Evolutionary conservation across 345 rosid genomes (phyloP), one percentile per base, ranked within the genome.

Genomic region (Bruguiera parviflora): DNA sequence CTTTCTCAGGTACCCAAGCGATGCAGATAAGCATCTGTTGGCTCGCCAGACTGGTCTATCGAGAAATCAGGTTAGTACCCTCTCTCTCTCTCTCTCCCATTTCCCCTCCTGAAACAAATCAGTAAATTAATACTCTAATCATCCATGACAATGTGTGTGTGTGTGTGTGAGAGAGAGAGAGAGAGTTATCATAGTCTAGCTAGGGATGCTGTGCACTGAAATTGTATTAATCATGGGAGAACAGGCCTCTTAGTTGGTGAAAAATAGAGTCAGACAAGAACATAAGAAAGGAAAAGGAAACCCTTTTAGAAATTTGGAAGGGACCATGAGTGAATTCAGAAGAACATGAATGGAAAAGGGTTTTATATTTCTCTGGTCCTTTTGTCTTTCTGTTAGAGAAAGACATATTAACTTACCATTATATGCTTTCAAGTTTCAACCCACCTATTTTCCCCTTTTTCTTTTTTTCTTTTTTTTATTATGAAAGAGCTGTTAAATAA

Each of bases 1-100:
- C 76, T 81, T 82, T 88, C 88, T 88, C 99, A 95, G 99, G 97
- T 95, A 95, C 71, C 99, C 99, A 84, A 92, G 97, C 79, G 99
- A 95, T 81, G 97, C 96, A 63, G 99, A 95, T 92, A 95, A 95
- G 82, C 99, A 92, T 75, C 91, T 95, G 81, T 84, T 95, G 82
- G 93, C 99, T 76, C 83, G 96, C 70, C 99, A 95, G 92, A 92
- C 99, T 82, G 99, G 96, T 72, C 81, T 95, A 82, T 95, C 99
- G 51, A 88, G 97, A 81, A 95, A 90, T 79, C 99, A 95, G 96
- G 99, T 91, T 79, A 67, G 80, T 77, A 32, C 39, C 53, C 69
- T 51, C 65, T 35, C 69, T 73, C 65, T 65, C 43, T 63, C 57
- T 35, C 51, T 28, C 59, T 55, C 61, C 6, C 25, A 47, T 0